These are phyloP conservation scores for Cynanchum wilfordii DNA, from an alignment of 257 asterid genomes.

Conservation along the genomic window DNA sequence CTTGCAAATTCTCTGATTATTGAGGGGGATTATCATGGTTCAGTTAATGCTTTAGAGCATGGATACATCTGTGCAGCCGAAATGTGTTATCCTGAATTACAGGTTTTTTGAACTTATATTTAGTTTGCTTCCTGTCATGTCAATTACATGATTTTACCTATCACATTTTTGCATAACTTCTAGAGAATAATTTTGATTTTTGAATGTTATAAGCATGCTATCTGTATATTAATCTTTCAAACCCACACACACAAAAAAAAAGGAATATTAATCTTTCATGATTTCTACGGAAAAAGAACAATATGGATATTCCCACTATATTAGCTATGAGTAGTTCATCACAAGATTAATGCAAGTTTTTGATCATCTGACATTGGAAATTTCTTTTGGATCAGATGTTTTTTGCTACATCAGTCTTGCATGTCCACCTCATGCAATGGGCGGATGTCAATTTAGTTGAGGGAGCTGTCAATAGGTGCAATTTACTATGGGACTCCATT, in stretches of 20 bases:
- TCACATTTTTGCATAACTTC: not conserved
- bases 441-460: conserved; percentile 63
- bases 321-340: not conserved
- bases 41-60: conserved; percentile 61
- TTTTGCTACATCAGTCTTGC: conserved; percentile 88
- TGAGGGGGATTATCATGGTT: conserved; percentile 82
- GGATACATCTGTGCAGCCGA: conserved; percentile 68
- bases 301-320: not conserved
- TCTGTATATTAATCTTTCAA: not conserved
- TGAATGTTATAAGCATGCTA: not conserved
- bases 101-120: conserved; percentile 45
- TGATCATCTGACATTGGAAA: conserved; percentile 19
- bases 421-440: conserved; percentile 88
- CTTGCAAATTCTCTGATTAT: conserved; percentile 86
- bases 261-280: not conserved
- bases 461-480: conserved; percentile 76
- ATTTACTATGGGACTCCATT: conserved; percentile 69
- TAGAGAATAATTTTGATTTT: not conserved
- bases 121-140: conserved; percentile 16
- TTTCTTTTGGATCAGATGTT: conserved; percentile 62
- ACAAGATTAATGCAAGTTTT: conserved; percentile 15
- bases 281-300: not conserved
- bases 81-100: conserved; percentile 94
- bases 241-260: no score
- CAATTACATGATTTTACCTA: not conserved